Base-by-base conservation (phyloP, 1,284 basidiomycete genomes). In the Wallemia mellicola region DNA sequence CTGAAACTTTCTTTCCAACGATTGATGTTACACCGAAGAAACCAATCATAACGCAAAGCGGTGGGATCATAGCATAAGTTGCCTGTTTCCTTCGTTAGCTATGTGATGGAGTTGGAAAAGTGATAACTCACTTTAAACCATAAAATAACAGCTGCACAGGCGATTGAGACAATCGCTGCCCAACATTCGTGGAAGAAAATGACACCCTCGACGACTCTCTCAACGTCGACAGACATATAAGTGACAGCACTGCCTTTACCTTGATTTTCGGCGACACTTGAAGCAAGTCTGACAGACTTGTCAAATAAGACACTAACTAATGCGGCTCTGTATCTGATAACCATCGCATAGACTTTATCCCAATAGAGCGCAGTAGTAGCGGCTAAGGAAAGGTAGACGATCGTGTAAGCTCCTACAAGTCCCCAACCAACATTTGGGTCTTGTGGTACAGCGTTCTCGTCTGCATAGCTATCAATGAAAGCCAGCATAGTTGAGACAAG, bases 221-320 rank as follows among this genome's bases (percentile, higher is more conserved):
- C 67, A 22, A 67, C 64, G 48, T 68, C 67, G 19, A 67, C 66
- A 15, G 66, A 65, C 62, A 63, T 63, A 58, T 63, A 63, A 22
- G 60, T 61, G 26, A 58, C 60, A 7, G 61, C 62, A 9, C 58
- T 59, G 22, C 62, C 62, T 15, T 54, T 48, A 17, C 62, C 62
- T 32, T 60, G 54, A 2, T 61, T 57, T 28, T 60, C 60, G 11
- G 59, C 60, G 22, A 59, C 58, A 26, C 58, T 58, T 7, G 61
- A 33, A 7, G 61, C 56, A 1, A 63, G 58, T 1, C 61, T 60
- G 1, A 63, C 55, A 2, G 62, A 58, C 56, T 63, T 63, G 26
- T 61, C 30, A 30, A 56, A 62, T 24, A 63, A 61, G 19, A 56
- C 54, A 2, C 60, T 60, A 27, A 63, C 61, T 7, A 28, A 25